These are phyloP conservation scores for Lichtheimia ramosa DNA, from an alignment of 371 early-diverging fungal species.

Conservation along the genomic window DNA sequence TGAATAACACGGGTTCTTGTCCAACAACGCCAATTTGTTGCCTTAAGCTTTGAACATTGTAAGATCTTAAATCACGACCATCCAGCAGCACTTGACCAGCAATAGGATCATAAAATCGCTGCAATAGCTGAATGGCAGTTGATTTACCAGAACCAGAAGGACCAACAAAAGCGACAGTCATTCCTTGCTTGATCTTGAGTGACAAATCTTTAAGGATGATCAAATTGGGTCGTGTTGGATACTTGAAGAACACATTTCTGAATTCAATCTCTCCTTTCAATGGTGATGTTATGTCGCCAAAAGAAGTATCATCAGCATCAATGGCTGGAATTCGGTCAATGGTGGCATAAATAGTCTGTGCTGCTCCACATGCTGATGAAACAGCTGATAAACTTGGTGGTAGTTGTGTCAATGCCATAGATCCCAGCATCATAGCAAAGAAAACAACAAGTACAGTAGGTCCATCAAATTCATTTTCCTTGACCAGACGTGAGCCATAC, in stretches of 20 bases:
- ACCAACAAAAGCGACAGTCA: constrained; percentile 81
- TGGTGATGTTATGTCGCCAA: constrained; percentile 52
- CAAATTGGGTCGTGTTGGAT: constrained; percentile 79
- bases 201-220: constrained; percentile 62
- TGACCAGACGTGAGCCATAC: constrained; percentile 61
- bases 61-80: constrained; percentile 65
- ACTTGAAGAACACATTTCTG: constrained; percentile 67
- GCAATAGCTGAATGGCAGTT: constrained; percentile 84
- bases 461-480: constrained; percentile 10
- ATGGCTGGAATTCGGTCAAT: constrained; percentile 81
- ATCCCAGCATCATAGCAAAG: constrained; percentile 69
- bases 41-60: constrained; percentile 75
- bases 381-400: constrained; percentile 66
- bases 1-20: constrained; percentile 91
- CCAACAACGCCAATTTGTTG: constrained; percentile 82
- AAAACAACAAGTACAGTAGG: constrained; percentile 64
- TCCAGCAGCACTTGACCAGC: constrained; percentile 69
- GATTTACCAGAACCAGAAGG: constrained; percentile 90
- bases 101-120: constrained; percentile 87
- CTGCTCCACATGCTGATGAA: constrained; percentile 67
- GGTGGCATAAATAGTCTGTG: constrained; percentile 70
- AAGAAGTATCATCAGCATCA: constrained; percentile 47
- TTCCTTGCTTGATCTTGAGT: constrained; percentile 70
- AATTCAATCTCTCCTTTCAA: constrained; percentile 76
- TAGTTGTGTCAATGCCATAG: constrained; percentile 40